Evolutionary conservation across 2,329 filamentous ascomycete genomes (phyloP), one percentile per base, ranked within the genome.

Genomic region (Cladophialophora bantiana): DNA sequence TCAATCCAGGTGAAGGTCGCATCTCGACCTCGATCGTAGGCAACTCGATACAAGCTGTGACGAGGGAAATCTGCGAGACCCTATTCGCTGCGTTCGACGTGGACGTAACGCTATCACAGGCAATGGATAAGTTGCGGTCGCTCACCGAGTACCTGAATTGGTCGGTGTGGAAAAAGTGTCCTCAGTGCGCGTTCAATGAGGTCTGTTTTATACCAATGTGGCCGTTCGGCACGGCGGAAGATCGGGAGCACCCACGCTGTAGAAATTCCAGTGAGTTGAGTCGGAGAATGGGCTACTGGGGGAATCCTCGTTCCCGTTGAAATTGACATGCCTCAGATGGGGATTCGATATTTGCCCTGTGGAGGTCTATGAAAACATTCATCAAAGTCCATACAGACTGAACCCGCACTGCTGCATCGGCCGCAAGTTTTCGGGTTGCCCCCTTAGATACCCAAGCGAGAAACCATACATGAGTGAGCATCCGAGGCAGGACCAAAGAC

Each of bases 151-250:
- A 83, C 64, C 78, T 90, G 2, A 79, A 80, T 6, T 90, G 88
- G 88, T 82, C 85, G 3, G 81, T 77, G 0, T 90, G 86, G 86
- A 88, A 86, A 71, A 80, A 83, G 58, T 86, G 86, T 59, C 50
- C 55, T 12, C 50, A 64, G 13, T 90, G 88, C 72, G 75, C 72
- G 0, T 78, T 80, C 7, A 81, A 85, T 53, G 83, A 90, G 75
- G 75, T 88, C 2, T 87, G 87, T 68, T 82, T 86, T 54, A 79
- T 89, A n/a, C 86, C 87, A 1, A 88, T 90, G 73, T 90, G 87
- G 87, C 88, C 88, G 0, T 79, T 83, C 74, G 88, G 88, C 0
- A 79, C 77, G 0, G 72, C 77, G 0, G 80, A 86, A 32, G 87
- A 90, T 72, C 85, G 88, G 71, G 81, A 79, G 36, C 73, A 77